Conservation (phyloP, 2,329 filamentous ascomycete genomes). For the Hypoxylon sp. region DNA sequence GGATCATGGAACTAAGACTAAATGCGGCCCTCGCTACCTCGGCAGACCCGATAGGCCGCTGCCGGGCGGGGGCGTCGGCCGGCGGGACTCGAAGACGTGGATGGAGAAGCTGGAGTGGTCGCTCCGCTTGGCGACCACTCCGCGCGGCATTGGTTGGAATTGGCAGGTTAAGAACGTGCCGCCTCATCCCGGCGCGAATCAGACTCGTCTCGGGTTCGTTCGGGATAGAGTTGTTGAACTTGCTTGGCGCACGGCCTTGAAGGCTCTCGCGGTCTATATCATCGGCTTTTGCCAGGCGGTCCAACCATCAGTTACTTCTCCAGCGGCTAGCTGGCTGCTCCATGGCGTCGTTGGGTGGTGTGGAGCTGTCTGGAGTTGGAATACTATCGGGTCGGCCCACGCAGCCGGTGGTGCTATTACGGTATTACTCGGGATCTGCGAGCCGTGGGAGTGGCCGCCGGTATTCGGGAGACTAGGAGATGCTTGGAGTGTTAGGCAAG, state of each 20-base stretch:
- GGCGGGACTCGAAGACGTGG: constrained; percentile 25
- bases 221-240: constrained; percentile 7
- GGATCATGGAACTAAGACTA: constrained; percentile 8
- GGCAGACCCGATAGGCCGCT: constrained; percentile 12
- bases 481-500: constrained; percentile 38
- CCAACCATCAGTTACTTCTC: constrained; percentile 1
- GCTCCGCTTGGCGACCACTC: constrained; percentile 14
- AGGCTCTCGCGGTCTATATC: constrained; percentile 30
- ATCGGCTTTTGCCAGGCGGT: constrained; percentile 32
- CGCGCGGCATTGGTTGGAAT: constrained; percentile 41
- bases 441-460: constrained; percentile 43
- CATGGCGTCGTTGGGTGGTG: constrained; percentile 28
- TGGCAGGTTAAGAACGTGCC: constrained; percentile 43
- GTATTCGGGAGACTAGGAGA: constrained; percentile 24
- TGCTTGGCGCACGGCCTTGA: constrained; percentile 13
- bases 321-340: constrained; percentile 5
- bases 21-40: constrained; percentile 24
- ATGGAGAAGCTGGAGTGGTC: constrained; percentile 32
- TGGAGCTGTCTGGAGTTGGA: constrained; percentile 30
- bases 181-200: constrained; percentile 14
- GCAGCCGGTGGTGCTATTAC: constrained; percentile 29
- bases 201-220: constrained; percentile 24
- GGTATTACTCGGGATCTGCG: constrained; percentile 31
- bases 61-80: constrained; percentile 3
- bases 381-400: constrained; percentile 24